Base-by-base conservation (phyloP, 441 rosid genomes). In the Populus hybrid region DNA sequence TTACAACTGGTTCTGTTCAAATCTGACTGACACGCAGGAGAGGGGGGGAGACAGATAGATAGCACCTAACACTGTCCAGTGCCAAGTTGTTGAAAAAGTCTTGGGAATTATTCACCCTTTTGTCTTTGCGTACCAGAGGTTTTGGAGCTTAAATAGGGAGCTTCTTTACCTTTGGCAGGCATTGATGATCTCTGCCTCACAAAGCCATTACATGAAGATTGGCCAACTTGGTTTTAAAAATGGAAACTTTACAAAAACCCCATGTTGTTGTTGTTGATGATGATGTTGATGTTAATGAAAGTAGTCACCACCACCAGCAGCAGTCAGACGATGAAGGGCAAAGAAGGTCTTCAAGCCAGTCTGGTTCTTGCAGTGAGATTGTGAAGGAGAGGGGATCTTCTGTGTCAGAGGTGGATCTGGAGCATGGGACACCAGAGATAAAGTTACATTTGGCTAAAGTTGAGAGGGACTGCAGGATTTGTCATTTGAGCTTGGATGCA, bases 381-480 rank as follows among this genome's bases (percentile, higher is more conserved):
- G 76, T 76, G n/a, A 89, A 87, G 79, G 87, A 82, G 75, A 83
- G 85, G 73, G 82, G 84, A 81, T 84, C 91, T 14, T 86, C 89
- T 72, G 86, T 74, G 71, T 84, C 82, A 50, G 90, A 72, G 82
- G 85, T 82, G 86, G 93, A 84, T 85, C 85, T 78, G 71, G 85
- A 84, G 72, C 40, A 81, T 12, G 91, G 85, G 42, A 65, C 75
- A 40, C 76, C 78, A 26, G 87, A 89, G 83, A 80, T 84, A 32
- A 88, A 84, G 87, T 85, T 86, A 76, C 90, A 88, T 85, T 82
- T 86, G 81, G 81, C 81, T 11, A 86, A 86, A 70, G 86, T 21
- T 71, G 93, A 92, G 85, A 89, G 83, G 79, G 98, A 88, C 70
- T 94, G 99, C 76, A 87, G 98, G 81, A 96, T 96, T 85, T 94